Conservation (phyloP, 2,329 filamentous ascomycete species). For the Ophiosphaerella herpotricha region DNA sequence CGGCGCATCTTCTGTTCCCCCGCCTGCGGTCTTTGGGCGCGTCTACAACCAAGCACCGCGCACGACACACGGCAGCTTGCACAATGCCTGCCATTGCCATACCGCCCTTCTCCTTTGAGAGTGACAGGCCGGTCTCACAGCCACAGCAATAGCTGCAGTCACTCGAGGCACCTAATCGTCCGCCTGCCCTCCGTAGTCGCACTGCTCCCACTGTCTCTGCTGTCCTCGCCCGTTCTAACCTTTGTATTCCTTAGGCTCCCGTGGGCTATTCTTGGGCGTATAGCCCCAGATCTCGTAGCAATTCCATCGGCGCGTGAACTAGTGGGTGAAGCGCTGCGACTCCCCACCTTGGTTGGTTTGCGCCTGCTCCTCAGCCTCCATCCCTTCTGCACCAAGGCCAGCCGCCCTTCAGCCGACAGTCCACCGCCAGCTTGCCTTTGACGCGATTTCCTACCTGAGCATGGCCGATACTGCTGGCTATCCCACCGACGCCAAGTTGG, state of each 20-base stretch:
- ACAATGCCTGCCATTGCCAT: conserved; percentile 22
- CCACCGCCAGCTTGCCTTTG: conserved; percentile 6
- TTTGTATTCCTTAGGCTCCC: conserved; percentile 37
- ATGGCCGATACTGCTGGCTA: conserved; percentile 49
- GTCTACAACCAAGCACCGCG: conserved; percentile 17
- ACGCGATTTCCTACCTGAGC: conserved; percentile 7
- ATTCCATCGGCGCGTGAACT: conserved; percentile 29
- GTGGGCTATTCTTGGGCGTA: conserved; percentile 31
- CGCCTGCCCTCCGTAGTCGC: conserved; percentile 30
- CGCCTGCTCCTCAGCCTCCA: conserved; percentile 19
- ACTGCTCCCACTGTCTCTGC: conserved; percentile 28
- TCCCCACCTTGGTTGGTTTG: conserved; percentile 24
- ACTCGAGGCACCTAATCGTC: conserved; percentile 35
- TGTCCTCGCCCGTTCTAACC: conserved; percentile 42
- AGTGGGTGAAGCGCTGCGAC: conserved; percentile 27
- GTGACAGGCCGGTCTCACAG: conserved; percentile 46
- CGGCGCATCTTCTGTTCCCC: too few species aligned
- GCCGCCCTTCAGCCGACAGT: conserved; percentile 2
- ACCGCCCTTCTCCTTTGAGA: conserved; percentile 31
- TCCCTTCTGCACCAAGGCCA: conserved; percentile 14
- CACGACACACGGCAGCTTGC: conserved; percentile 40
- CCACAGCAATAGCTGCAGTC: conserved; percentile 36
- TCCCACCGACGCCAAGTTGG: conserved; percentile 42
- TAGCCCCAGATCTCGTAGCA: conserved; percentile 20
- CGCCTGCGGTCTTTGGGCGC: conserved; percentile 18